These are phyloP conservation scores for Eurotiales sp. DNA, from an alignment of 2,329 filamentous ascomycete species.

Conservation along the genomic window DNA sequence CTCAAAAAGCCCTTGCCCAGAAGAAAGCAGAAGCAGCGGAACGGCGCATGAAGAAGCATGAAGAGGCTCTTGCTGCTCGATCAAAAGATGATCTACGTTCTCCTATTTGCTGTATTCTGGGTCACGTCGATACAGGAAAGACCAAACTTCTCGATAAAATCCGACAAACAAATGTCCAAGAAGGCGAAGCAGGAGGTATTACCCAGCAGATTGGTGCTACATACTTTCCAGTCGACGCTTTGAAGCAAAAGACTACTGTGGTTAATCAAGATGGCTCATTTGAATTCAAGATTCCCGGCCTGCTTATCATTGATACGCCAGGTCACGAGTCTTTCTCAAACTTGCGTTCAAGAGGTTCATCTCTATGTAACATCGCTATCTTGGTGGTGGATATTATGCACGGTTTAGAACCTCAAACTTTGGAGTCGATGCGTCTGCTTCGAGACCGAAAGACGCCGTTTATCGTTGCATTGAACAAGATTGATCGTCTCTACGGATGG, in stretches of 20 bases:
- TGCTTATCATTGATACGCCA: constrained; percentile 95
- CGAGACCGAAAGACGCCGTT: constrained; percentile 94
- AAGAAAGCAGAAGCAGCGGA: constrained; percentile 87
- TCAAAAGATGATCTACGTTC: constrained; percentile 94
- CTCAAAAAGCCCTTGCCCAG: constrained; percentile 66
- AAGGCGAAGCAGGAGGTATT: constrained; percentile 98
- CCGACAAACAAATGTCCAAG: constrained; percentile 96
- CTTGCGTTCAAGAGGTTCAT: constrained; percentile 91
- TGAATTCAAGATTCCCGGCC: constrained; percentile 95
- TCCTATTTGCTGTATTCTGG: constrained; percentile 98
- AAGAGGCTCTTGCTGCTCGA: constrained; percentile 83
- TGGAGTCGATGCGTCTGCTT: constrained; percentile 94
- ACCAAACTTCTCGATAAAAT: constrained; percentile 99
- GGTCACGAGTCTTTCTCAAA: constrained; percentile 99
- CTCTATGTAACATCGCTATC: constrained; percentile 98
- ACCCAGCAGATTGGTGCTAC: constrained; percentile 99
- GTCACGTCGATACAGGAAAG: constrained; percentile 99
- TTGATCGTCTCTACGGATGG: constrained; percentile 98
- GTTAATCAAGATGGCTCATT: constrained; percentile 88
- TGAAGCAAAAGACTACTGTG: constrained; percentile 86
- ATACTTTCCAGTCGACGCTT: constrained; percentile 94
- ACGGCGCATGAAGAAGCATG: constrained; percentile 81
- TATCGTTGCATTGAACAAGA: constrained; percentile 98
- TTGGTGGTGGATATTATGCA: constrained; percentile 99
- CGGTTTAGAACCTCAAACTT: constrained; percentile 92